phyloP scores from a whole-genome alignment of 2,329 filamentous ascomycete species.

The Fusarium dimerum region DNA sequence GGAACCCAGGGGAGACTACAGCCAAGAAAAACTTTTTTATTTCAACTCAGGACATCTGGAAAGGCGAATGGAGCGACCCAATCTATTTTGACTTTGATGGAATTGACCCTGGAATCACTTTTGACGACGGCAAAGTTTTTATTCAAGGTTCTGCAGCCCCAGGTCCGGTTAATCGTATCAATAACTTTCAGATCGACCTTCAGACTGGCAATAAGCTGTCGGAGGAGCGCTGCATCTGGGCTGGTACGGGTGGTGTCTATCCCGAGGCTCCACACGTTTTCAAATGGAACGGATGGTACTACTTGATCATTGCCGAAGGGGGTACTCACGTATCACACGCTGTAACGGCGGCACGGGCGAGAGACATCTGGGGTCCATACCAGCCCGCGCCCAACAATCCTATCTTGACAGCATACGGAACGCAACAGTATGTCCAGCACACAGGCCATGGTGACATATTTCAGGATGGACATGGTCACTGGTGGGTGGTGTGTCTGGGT shows the following conservation, averaged over 20 bases:
- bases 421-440: constrained; percentile 2
- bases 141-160: constrained; percentile 19
- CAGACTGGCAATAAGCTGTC: constrained; percentile 34
- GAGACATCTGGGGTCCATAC: constrained; percentile 3
- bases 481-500: background rate
- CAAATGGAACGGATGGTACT: constrained; percentile 39
- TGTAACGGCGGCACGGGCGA: background rate
- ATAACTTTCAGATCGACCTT: constrained; percentile 33
- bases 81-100: constrained; percentile 39
- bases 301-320: constrained; percentile 1
- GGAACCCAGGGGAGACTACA: background rate
- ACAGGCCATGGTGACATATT: constrained; percentile 3
- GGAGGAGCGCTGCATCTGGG: constrained; percentile 16
- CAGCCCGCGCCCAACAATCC: background rate
- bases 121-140: constrained; percentile 26
- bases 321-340: background rate
- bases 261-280: constrained; percentile 40
- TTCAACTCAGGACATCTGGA: constrained; percentile 22
- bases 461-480: background rate
- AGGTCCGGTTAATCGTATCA: constrained; percentile 9
- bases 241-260: background rate
- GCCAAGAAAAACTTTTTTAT: constrained; percentile 18
- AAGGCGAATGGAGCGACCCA: constrained; percentile 26
- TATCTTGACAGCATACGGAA: background rate
- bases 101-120: constrained; percentile 47